These are phyloP conservation scores for Allomyces javanicus DNA, from an alignment of 192 early-diverging fungal species.

Conservation along the genomic window DNA sequence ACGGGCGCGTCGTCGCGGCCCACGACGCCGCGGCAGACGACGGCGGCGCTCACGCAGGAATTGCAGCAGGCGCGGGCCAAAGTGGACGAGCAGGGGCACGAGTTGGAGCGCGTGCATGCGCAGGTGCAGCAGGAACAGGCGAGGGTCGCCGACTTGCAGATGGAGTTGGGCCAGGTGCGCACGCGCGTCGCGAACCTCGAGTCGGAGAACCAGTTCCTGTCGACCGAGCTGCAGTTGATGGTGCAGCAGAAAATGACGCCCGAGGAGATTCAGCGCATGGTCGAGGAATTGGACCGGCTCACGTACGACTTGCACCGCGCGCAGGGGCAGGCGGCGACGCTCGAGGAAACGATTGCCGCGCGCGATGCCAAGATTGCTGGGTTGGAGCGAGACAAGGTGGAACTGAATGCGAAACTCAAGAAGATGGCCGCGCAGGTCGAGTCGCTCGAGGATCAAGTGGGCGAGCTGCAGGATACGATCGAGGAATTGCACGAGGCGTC, in stretches of 20 bases:
- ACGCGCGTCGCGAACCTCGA: background rate
- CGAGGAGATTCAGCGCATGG: background rate
- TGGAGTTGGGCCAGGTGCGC: background rate
- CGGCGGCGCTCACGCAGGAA: too few species aligned
- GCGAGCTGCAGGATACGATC: background rate
- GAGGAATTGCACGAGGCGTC: background rate
- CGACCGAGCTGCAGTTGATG: background rate
- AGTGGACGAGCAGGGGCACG: too few species aligned
- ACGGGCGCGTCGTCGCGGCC: background rate
- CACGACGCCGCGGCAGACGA: too few species aligned
- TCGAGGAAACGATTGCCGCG: background rate
- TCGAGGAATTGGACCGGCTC: background rate
- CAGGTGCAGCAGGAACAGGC: too few species aligned
- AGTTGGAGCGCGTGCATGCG: too few species aligned
- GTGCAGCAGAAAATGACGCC: background rate
- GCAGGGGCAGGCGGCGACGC: background rate
- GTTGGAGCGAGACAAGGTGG: background rate
- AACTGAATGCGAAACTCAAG: background rate
- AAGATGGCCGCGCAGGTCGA: background rate
- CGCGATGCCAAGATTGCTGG: background rate
- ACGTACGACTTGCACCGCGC: background rate
- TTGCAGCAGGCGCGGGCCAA: too few species aligned
- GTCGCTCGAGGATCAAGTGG: background rate
- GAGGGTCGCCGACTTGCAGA: too few species aligned
- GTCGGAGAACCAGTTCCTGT: background rate